Evolutionary conservation across 768 basidiomycete genomes (phyloP), one percentile per base, ranked within the genome.

Genomic region (Pisolithus orientalis): DNA sequence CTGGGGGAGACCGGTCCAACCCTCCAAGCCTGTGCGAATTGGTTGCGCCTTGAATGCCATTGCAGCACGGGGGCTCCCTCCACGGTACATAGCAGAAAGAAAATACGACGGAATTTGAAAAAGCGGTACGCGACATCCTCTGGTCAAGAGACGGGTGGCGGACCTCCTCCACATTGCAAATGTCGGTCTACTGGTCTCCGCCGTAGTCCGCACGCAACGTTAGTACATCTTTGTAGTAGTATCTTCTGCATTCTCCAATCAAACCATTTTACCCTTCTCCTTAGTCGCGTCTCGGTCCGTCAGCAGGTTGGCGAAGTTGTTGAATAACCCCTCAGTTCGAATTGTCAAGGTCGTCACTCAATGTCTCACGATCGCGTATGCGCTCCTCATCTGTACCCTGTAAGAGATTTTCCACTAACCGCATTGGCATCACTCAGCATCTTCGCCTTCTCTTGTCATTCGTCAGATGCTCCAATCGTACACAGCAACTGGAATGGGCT

Each of bases 151-250:
- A 76, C 96, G 94, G 94, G 84, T 94, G 50, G 77, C 95, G 57
- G 92, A 95, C 70, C 80, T 95, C 57, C 74, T 96, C 47, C 90
- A 92, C 64, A 90, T 87, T 75, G 92, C 87, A 83, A 96, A 57
- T 86, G 85, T 64, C 83, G 90, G 57, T 87, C 90, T 32, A 75
- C n/a, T n/a, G n/a, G 72, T 96, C 60, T 72, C 85, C 1, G 60
- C 84, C 50, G 92, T 94, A 32, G 77, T 80, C 59, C 85, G 90
- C 70, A 83, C 90, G 44, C 80, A 85, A 70, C 79, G 94, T 95
- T 76, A 77, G 94, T 90, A 62, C 62, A 59, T 50, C 51, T 24
- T 28, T 44, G 44, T 42, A 10, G 45, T 21, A 24, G 17, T 39
- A 63, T 57, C 55, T 63, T 58, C 13, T 52, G 62, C 51, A 21